Conservation (phyloP, 2,329 filamentous ascomycete species). For the Hymenotorrendiella dingleyae region DNA sequence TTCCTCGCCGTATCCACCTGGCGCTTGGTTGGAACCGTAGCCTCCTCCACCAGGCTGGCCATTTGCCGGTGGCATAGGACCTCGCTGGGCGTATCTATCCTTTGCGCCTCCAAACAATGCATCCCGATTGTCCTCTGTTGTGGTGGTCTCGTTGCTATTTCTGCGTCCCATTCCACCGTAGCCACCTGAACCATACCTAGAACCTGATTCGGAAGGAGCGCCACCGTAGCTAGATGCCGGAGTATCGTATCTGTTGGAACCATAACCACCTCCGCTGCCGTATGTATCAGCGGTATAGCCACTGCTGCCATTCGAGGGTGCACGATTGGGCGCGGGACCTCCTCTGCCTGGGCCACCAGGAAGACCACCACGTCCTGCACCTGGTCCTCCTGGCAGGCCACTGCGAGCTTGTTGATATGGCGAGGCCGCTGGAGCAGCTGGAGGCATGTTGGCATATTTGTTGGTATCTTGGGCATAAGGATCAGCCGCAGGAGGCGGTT, state of each 20-base stretch:
- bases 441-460: constrained; percentile 44
- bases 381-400: background rate
- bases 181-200: constrained; percentile 46
- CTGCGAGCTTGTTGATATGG: constrained; percentile 21
- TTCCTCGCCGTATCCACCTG: constrained; percentile 57
- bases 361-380: constrained; percentile 20
- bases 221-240: constrained; percentile 25
- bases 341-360: constrained; percentile 28
- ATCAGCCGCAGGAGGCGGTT: constrained; percentile 38
- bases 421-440: constrained; percentile 22
- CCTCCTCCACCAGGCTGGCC: constrained; percentile 24
- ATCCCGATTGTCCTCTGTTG: constrained; percentile 50
- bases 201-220: constrained; percentile 28
- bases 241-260: constrained; percentile 46
- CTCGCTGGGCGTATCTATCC: constrained; percentile 28
- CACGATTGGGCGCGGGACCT: constrained; percentile 31
- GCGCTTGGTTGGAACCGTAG: constrained; percentile 27
- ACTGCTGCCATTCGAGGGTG: constrained; percentile 27
- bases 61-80: constrained; percentile 18
- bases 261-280: constrained; percentile 46
- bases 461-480: constrained; percentile 54
- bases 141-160: constrained; percentile 36
- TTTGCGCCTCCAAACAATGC: constrained; percentile 49
- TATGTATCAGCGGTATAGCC: constrained; percentile 51
- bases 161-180: constrained; percentile 54